These are phyloP conservation scores for Cyclotella baltica DNA, from an alignment of 108 stramenopile species.

Conservation along the genomic window DNA sequence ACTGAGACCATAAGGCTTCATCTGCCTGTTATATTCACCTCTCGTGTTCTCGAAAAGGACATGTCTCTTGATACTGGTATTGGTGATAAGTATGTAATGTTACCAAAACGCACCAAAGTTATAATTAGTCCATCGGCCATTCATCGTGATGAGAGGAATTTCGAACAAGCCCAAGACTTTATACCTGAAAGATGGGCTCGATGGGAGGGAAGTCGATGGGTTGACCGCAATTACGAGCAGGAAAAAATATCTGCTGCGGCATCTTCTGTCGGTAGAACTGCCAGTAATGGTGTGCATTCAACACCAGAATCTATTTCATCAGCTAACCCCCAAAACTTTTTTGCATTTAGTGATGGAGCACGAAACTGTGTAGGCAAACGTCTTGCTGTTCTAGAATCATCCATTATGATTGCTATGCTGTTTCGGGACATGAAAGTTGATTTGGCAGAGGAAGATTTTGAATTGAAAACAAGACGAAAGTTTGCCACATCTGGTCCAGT, in stretches of 20 bases:
- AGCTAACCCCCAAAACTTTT: slow-evolving; percentile 40
- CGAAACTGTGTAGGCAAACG: slow-evolving; percentile 48
- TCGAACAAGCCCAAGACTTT: slow-evolving; percentile 54
- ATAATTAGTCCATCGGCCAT: slow-evolving; percentile 50
- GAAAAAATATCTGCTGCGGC: slow-evolving; percentile 6
- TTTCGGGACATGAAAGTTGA: slow-evolving; percentile 38
- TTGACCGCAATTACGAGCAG: slow-evolving; percentile 28
- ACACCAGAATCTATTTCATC: slow-evolving; percentile 36
- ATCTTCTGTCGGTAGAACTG: slow-evolving; percentile 10
- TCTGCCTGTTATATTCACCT: slow-evolving; percentile 48
- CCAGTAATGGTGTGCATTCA: neutral
- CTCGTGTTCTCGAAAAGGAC: slow-evolving; percentile 36
- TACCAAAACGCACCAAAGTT: slow-evolving; percentile 50
- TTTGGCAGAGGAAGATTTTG: slow-evolving; percentile 23
- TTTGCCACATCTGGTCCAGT: slow-evolving; percentile 26
- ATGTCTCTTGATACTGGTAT: slow-evolving; percentile 42
- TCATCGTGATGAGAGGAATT: slow-evolving; percentile 53
- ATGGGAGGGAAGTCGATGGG: slow-evolving; percentile 33
- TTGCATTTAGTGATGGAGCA: slow-evolving; percentile 45
- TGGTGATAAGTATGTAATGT: slow-evolving; percentile 10
- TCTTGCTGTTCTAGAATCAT: slow-evolving; percentile 37
- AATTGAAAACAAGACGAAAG: slow-evolving; percentile 29
- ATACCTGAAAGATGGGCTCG: slow-evolving; percentile 64
- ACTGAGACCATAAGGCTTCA: slow-evolving; percentile 58
- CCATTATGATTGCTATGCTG: slow-evolving; percentile 34